Conservation (phyloP, 2,329 filamentous ascomycete species). For the Fusarium euwallaceae region DNA sequence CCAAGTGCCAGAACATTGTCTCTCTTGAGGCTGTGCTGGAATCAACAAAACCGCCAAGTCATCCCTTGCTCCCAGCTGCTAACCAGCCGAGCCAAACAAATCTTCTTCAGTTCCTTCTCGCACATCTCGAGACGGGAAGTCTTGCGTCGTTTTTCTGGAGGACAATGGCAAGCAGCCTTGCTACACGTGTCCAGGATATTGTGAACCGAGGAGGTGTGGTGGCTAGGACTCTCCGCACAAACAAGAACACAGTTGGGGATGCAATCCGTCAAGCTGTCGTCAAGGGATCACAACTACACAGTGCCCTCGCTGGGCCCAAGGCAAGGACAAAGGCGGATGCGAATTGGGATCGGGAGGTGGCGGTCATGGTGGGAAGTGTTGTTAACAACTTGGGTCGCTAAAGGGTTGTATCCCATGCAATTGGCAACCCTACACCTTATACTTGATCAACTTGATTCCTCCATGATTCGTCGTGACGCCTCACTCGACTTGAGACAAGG, state of each 20-base stretch:
- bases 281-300: constrained; percentile 78
- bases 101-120: constrained; percentile 79
- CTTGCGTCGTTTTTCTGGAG: constrained; percentile 95
- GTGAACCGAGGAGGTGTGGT: constrained; percentile 85
- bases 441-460: background rate
- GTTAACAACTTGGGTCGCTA: constrained; percentile 67
- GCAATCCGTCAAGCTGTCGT: constrained; percentile 87
- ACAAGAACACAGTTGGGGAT: constrained; percentile 80
- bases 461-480: background rate
- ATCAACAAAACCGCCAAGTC: constrained; percentile 73
- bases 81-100: constrained; percentile 55
- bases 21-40: constrained; percentile 85
- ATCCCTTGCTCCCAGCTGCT: constrained; percentile 70
- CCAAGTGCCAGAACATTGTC: constrained; percentile 91
- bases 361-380: constrained; percentile 93
- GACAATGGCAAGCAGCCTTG: constrained; percentile 82
- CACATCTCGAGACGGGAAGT: constrained; percentile 87
- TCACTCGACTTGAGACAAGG: background rate
- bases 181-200: constrained; percentile 85
- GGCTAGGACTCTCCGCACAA: constrained; percentile 82
- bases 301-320: constrained; percentile 59
- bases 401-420: background rate
- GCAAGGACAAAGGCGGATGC: constrained; percentile 62
- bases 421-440: background rate
- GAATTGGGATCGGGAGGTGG: constrained; percentile 89